Evolutionary conservation across 257 asterid species (phyloP).

Genomic region (Penstemon barbatus): DNA sequence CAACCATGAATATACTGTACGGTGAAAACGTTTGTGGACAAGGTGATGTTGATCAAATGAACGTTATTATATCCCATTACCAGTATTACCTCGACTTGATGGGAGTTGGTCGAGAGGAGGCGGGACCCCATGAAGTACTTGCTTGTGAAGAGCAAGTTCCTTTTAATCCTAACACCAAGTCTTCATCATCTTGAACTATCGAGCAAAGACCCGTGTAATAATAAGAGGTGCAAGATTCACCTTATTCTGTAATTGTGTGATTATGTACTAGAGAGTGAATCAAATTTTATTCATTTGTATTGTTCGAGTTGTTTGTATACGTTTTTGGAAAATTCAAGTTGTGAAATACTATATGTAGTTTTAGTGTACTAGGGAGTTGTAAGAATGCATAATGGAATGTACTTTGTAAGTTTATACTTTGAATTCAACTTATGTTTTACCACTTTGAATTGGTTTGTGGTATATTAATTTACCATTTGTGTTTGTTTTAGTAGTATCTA

Average conservation of each 20-base stretch:
- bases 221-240: constrained; percentile 34
- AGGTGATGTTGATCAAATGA: constrained; percentile 82
- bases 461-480: too few relatives aligned
- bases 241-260: constrained; percentile 26
- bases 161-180: constrained; percentile 45
- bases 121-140: constrained; percentile 70
- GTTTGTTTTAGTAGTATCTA: too few relatives aligned
- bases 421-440: constrained; percentile 10
- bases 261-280: constrained; percentile 24
- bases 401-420: constrained; percentile 10
- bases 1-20: constrained; percentile 79
- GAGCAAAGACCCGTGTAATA: constrained; percentile 34
- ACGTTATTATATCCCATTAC: constrained; percentile 67
- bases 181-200: constrained; percentile 49
- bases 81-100: constrained; percentile 67
- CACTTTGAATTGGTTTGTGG: not conserved
- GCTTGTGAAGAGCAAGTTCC: constrained; percentile 68
- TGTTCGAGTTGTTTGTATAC: constrained; percentile 11
- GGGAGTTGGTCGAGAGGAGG: constrained; percentile 82
- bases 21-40: constrained; percentile 72
- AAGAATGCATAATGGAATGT: constrained; percentile 24
- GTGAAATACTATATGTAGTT: not conserved
- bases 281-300: constrained; percentile 21
- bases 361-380: constrained; percentile 28
- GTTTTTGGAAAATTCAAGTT: constrained; percentile 27